Percentiles rank a stretch among this genome's conserved stretches.
phyloP scores from a whole-genome alignment of 192 early-diverging fungal genomes.

The Paraglomus occultum region DNA sequence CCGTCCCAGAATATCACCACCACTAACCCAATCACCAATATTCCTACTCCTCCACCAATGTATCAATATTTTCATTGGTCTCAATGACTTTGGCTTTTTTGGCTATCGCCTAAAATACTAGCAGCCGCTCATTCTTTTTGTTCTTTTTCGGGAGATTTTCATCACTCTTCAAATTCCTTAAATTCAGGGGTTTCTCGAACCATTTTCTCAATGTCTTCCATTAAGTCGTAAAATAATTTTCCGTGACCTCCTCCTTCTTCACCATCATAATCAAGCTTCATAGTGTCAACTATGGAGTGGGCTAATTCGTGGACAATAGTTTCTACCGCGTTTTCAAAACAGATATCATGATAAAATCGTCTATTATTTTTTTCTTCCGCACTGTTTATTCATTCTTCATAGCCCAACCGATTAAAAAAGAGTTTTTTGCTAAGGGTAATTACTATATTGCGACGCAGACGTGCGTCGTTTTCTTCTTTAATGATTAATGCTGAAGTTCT shows the following conservation, averaged over 20 bases:
- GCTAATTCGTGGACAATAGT: conserved; percentile 21
- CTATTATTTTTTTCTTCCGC: background rate
- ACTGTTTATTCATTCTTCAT: conserved; percentile 5
- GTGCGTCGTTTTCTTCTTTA: no score
- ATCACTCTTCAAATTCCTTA: background rate
- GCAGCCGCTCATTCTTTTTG: no score
- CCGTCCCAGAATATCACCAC: no score
- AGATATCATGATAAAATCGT: background rate
- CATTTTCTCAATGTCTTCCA: background rate
- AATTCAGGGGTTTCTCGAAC: background rate
- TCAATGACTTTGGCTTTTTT: no score
- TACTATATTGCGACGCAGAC: background rate
- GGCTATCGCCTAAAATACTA: no score
- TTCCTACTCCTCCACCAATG: no score
- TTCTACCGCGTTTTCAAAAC: background rate
- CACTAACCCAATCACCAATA: no score
- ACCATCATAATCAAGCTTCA: conserved; percentile 4
- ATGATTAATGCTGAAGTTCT: no score
- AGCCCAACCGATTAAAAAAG: conserved; percentile 2
- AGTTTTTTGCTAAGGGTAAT: conserved; percentile 2
- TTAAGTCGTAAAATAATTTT: background rate
- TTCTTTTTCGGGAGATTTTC: no score
- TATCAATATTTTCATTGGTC: no score
- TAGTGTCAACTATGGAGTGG: background rate
- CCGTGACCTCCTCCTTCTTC: conserved; percentile 10